Evolutionary conservation across 495 filamentous ascomycete genomes (phyloP), one percentile per base, ranked within the genome.

Genomic region (Penicillium tannophilum): DNA sequence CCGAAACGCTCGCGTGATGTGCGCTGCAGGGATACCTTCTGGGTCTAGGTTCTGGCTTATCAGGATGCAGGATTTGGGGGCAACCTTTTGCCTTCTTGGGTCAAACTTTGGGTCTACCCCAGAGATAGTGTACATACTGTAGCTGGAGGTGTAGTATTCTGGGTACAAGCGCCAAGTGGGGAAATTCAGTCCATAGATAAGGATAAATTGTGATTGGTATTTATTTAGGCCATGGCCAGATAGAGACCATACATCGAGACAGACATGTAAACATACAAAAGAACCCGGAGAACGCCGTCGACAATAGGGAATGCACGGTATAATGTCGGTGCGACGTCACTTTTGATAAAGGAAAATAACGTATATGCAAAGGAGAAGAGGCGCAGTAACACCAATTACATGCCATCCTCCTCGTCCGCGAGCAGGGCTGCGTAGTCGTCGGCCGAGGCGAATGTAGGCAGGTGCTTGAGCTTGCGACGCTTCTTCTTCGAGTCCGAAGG

Each of bases 371-470:
- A 53, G 20, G 51, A 35, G 54, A 24, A 56, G 39, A 33, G 33
- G 16, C 33, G 33, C 8, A 23, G 26, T 35, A 16, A 36, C 9
- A 7, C 26, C 45, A 4, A 43, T 51, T 71, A 78, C 71, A 78
- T 76, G 36, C 82, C 85, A 39, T 88, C 87, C 46, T 88, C 89
- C 58, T 92, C 91, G 52, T 79, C 85, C 12, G 80, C 90, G 64
- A 98, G 68, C 79, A 97, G 82, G 60, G 88, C 88, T 24, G 92
- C 93, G 74, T 98, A 98, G 65, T 98, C 95, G 20, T 98, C 94
- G 19, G 81, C 87, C 31, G 89, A 92, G 20, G 95, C 94, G 77
- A 98, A 98, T 0, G 85, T 95, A 4, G 94, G 94, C 60, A 98
- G 78, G 62, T 84, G 82, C 81, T 90, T 95, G 66, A 98, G 76